A percentile compares a stretch with the other conserved stretches of the same genome.
Conservation (phyloP, 2,329 filamentous ascomycete species). For the Amesomyces nigricolor region DNA sequence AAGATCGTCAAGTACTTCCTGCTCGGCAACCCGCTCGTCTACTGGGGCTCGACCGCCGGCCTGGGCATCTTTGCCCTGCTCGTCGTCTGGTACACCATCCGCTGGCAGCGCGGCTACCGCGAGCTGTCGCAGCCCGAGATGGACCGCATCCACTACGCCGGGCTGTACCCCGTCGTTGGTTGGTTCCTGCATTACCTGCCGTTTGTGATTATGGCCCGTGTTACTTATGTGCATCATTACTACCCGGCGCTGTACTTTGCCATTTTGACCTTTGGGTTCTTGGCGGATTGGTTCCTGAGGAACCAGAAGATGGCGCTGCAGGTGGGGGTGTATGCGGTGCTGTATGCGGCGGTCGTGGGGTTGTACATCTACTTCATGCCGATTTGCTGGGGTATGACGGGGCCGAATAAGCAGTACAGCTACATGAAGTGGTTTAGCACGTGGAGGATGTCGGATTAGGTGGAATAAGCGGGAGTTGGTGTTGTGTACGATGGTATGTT, state of each 20-base stretch:
- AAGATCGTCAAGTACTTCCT: conserved; percentile 96
- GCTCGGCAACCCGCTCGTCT: conserved; percentile 90
- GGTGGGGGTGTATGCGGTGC: conserved; percentile 61
- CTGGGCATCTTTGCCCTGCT: conserved; percentile 68
- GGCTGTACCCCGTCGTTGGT: conserved; percentile 82
- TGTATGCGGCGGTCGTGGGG: conserved; percentile 71
- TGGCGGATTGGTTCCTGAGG: conserved; percentile 74
- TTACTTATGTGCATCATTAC: conserved; percentile 99
- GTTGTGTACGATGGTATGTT: conserved; percentile 15
- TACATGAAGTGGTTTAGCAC: conserved; percentile 90
- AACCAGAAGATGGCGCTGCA: conserved; percentile 59
- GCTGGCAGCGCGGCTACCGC: conserved; percentile 91
- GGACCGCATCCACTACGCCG: conserved; percentile 91
- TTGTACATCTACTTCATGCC: conserved; percentile 88
- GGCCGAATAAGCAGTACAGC: conserved; percentile 73
- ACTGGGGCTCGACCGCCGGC: conserved; percentile 85
- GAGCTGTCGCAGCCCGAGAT: conserved; percentile 77
- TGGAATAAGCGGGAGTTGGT: neutral
- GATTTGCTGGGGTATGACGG: conserved; percentile 94
- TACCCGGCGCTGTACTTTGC: conserved; percentile 98
- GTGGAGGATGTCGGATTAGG: conserved; percentile 72
- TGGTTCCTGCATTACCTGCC: conserved; percentile 97
- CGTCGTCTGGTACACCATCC: conserved; percentile 76
- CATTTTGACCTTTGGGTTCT: conserved; percentile 83
- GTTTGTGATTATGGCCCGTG: conserved; percentile 95